Conservation (phyloP, 441 rosid genomes). For the Gossypium armourianum region DNA sequence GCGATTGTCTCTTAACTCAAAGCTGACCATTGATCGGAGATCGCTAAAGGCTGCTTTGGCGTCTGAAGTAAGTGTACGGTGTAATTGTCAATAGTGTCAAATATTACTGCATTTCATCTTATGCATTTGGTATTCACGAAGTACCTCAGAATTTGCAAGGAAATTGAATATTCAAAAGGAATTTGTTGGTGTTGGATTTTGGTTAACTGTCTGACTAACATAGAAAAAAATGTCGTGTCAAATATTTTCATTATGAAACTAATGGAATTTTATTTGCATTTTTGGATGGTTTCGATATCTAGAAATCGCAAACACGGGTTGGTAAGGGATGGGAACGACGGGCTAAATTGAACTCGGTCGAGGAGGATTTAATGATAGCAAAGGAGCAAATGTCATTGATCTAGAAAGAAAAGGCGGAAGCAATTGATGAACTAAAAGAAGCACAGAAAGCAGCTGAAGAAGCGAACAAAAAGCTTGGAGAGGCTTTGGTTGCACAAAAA, state of each 20-base stretch:
- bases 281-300: slow-evolving; percentile 20
- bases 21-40: slow-evolving; percentile 52
- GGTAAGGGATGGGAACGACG: slow-evolving; percentile 56
- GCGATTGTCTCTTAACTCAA: slow-evolving; percentile 45
- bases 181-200: too few species aligned
- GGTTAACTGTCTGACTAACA: too few species aligned
- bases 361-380: slow-evolving; percentile 73
- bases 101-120: slow-evolving; percentile 8
- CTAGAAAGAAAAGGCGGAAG: slow-evolving; percentile 60
- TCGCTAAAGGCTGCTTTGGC: slow-evolving; percentile 45
- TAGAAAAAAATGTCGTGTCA: too few species aligned
- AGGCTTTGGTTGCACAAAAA: slow-evolving; percentile 74
- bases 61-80: slow-evolving; percentile 42
- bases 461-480: slow-evolving; percentile 62
- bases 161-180: too few species aligned
- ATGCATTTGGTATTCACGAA: not conserved
- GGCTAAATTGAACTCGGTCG: slow-evolving; percentile 43
- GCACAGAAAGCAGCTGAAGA: slow-evolving; percentile 50
- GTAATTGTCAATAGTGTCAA: not conserved
- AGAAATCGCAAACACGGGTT: slow-evolving; percentile 46
- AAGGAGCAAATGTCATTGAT: slow-evolving; percentile 53
- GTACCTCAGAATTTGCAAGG: not conserved
- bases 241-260: slow-evolving; percentile 6
- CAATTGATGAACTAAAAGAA: slow-evolving; percentile 56
- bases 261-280: slow-evolving; percentile 2